Conservation (phyloP, 2,329 filamentous ascomycete species). For the Alternaria ethzedia region DNA sequence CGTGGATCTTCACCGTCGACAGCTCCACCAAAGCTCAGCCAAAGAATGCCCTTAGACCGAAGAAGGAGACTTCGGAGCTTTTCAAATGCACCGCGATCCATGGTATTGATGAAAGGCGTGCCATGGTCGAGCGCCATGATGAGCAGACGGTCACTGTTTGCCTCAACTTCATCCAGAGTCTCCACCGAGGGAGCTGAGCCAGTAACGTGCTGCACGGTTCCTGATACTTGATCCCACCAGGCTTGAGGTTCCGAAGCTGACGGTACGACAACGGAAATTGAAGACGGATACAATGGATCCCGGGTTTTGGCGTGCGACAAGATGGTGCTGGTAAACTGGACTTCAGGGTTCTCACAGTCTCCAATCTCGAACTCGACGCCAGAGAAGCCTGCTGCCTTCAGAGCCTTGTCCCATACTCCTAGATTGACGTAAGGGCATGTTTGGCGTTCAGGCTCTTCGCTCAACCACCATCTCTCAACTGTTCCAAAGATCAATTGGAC, state of each 20-base stretch:
- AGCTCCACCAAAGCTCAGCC: slow-evolving; percentile 1
- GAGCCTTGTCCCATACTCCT: background rate
- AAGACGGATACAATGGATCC: background rate
- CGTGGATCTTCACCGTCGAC: background rate
- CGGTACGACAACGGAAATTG: background rate
- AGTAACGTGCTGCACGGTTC: background rate
- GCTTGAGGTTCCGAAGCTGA: background rate
- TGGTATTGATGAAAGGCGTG: background rate
- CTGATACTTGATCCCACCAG: background rate
- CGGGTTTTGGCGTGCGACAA: background rate
- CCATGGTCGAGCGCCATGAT: background rate
- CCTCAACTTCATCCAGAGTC: background rate
- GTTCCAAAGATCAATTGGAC: slow-evolving; percentile 1
- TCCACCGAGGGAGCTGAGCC: background rate
- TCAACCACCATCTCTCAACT: background rate
- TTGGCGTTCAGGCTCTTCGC: slow-evolving; percentile 1
- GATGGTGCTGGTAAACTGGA: background rate
- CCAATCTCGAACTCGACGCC: slow-evolving; percentile 1
- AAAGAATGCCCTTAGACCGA: background rate
- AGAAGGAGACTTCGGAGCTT: background rate
- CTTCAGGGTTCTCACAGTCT: background rate
- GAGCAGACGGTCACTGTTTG: background rate
- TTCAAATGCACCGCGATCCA: background rate
- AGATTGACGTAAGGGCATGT: background rate
- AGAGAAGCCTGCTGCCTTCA: background rate